phyloP scores from a whole-genome alignment of 2,329 filamentous ascomycete genomes.

The Plenodomus biglobosus region DNA sequence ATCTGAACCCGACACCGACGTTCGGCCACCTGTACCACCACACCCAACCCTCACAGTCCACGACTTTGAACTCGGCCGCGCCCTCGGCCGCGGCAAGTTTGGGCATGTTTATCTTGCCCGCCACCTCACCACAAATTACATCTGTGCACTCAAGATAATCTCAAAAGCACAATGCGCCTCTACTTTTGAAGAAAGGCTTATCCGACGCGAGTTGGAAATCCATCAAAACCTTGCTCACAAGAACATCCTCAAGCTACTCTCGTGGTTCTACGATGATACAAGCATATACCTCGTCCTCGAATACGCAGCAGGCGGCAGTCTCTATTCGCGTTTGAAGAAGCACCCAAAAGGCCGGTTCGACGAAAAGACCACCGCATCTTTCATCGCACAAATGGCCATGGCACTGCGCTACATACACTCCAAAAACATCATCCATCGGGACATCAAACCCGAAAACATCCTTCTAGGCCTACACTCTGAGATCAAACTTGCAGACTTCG shows the following conservation, averaged over 20 bases:
- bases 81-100: conserved; percentile 80
- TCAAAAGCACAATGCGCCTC: conserved; percentile 77
- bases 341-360: conserved; percentile 75
- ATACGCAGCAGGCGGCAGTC: conserved; percentile 76
- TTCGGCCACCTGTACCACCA: background rate
- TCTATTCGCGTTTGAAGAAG: conserved; percentile 76
- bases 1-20: background rate
- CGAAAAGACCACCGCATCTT: conserved; percentile 78
- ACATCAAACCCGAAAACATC: conserved; percentile 93
- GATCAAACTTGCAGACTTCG: conserved; percentile 96
- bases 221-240: conserved; percentile 81
- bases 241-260: conserved; percentile 76
- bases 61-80: conserved; percentile 86
- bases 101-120: conserved; percentile 78
- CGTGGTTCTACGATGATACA: conserved; percentile 82
- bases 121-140: conserved; percentile 72
- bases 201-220: conserved; percentile 81
- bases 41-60: conserved; percentile 43
- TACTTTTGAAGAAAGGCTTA: conserved; percentile 75
- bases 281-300: conserved; percentile 80
- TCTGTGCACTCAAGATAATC: conserved; percentile 79
- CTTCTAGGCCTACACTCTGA: conserved; percentile 92
- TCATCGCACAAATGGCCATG: conserved; percentile 80
- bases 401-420: conserved; percentile 84
- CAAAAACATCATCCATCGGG: conserved; percentile 91